Conservation (phyloP, 495 filamentous ascomycete genomes). For the Penicillium lividum region DNA sequence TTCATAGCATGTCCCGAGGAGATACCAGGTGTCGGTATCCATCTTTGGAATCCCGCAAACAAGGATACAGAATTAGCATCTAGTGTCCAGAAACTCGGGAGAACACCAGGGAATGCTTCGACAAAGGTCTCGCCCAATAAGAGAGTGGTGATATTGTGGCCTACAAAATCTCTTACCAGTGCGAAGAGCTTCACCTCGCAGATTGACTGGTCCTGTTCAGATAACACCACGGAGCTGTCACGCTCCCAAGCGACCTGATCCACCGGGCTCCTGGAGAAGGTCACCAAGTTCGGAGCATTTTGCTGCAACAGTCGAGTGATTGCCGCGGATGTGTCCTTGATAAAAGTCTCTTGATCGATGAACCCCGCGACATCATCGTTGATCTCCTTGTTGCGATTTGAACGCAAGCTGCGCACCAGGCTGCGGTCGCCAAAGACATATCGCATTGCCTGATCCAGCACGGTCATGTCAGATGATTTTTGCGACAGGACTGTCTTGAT, state of each 20-base stretch:
- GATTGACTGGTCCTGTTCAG: constrained; percentile 32
- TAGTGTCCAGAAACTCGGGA: constrained; percentile 56
- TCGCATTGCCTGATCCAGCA: constrained; percentile 42
- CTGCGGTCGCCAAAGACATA: constrained; percentile 53
- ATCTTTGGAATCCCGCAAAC: constrained; percentile 52
- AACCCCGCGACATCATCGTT: constrained; percentile 34
- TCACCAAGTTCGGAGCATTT: constrained; percentile 53
- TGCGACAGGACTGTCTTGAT: constrained; percentile 45
- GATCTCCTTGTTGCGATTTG: constrained; percentile 36
- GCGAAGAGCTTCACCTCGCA: constrained; percentile 55
- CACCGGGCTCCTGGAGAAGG: constrained; percentile 57
- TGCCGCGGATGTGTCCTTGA: constrained; percentile 37
- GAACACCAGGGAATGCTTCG: constrained; percentile 53
- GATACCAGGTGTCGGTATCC: constrained; percentile 49
- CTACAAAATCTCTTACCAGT: constrained; percentile 57
- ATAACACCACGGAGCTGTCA: constrained; percentile 36
- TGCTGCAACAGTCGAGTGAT: constrained; percentile 41
- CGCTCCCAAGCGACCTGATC: constrained; percentile 66
- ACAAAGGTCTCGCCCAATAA: constrained; percentile 58
- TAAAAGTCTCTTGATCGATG: constrained; percentile 46
- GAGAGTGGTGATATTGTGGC: constrained; percentile 47
- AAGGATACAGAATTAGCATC: constrained; percentile 55
- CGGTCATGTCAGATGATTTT: constrained; percentile 30
- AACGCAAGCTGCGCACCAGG: constrained; percentile 32
- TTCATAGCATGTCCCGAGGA: constrained; percentile 55